These are phyloP conservation scores for Candida dajiaensis DNA, from an alignment of 805 yeast species.

Conservation along the genomic window DNA sequence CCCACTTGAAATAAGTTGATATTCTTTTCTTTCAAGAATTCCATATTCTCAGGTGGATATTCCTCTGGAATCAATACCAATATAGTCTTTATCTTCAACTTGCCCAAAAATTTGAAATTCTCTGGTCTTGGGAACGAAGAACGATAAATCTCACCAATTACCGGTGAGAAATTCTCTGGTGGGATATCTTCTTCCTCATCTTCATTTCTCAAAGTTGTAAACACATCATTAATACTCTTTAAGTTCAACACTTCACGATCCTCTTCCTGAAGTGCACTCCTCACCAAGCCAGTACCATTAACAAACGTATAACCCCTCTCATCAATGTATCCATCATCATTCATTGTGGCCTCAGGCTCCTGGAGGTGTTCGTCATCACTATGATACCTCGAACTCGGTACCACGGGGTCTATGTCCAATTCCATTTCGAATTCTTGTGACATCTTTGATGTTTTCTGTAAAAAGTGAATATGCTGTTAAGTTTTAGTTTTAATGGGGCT, in stretches of 20 bases:
- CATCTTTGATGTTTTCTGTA: conserved; percentile 2
- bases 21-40: conserved; percentile 52
- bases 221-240: conserved; percentile 19
- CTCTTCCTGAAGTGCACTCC: conserved; percentile 4
- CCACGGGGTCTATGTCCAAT: conserved; percentile 4
- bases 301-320: not conserved
- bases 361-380: conserved; percentile 18
- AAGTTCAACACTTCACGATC: not conserved
- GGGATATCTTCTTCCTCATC: conserved; percentile 32
- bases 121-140: conserved; percentile 86
- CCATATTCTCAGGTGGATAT: conserved; percentile 71
- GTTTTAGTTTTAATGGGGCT: not conserved
- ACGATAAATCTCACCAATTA: conserved; percentile 72
- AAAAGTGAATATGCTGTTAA: not conserved
- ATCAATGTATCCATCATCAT: conserved; percentile 5
- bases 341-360: conserved; percentile 4
- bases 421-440: conserved; percentile 11
- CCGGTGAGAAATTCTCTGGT: conserved; percentile 91
- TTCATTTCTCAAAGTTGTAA: not conserved
- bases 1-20: conserved; percentile 83
- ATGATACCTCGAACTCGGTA: conserved; percentile 4
- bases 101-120: conserved; percentile 65
- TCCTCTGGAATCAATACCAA: conserved; percentile 87
- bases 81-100: conserved; percentile 62
- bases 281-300: not conserved